Base-by-base conservation (phyloP, 352 stramenopile genomes). In the Blastocystis sp. region DNA sequence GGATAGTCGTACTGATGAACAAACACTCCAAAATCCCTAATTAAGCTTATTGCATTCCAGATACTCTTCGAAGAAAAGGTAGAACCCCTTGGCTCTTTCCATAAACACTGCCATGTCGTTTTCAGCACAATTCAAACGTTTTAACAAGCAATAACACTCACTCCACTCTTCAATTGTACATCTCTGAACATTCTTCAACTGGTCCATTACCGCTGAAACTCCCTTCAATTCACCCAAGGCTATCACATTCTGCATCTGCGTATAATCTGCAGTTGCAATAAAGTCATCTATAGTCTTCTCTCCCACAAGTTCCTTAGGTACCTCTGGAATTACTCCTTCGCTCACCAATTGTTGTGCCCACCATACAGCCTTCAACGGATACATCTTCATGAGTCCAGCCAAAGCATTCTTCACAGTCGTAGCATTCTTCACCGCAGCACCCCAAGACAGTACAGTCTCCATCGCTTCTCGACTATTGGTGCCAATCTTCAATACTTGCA, bases 21-120 rank as follows among this genome's bases (percentile, higher is more conserved):
- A 80, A 27, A 80, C 19, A 43, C 16, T n/a, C 35, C 63, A n/a
- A 66, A 65, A 24, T 4, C 29, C 14, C 21, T 35, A 9, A n/a
- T 52, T 65, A 14, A 57, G 66, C 52, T 35, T 77, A 77, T 54
- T 46, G 9, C 39, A 46, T 9, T 46, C 9, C 9, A 46, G 9
- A 46, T 46, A 46, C 39, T 83, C 71, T 3, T 83, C 71, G 19
- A 83, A 83, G 54, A 65, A 83, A 3, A 42, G 29, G 16, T 46
- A 83, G 29, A 67, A 66, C n/a, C 43, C 46, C 46, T 65, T 83
- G 3, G n/a, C 71, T 27, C 66, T 83, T 32, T 57, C 71, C 7
- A 16, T 43, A 32, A 83, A 63, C n/a, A 32, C 19, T 37, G 46
- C 3, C 12, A 29, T 35, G 7, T 51, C 16, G 14, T 46, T 49